A percentile compares a stretch with the other conserved stretches of the same genome.
Evolutionary conservation across 1,139 yeast species (phyloP).

Genomic region (Geotrichum candidum): DNA sequence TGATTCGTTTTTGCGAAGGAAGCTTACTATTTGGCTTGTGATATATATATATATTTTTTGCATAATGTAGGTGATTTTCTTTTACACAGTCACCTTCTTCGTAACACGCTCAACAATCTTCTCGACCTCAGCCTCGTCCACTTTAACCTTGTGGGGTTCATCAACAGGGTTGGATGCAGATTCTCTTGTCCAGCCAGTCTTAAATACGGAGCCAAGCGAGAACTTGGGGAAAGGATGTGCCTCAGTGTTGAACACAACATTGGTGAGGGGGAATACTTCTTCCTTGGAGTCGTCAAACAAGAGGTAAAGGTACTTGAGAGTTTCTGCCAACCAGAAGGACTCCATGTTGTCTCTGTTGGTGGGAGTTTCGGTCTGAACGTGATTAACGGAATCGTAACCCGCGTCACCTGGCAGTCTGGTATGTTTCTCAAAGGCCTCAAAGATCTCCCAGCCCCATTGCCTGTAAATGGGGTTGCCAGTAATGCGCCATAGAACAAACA

Average conservation of each 20-base stretch:
- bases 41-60: background rate
- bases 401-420: conserved; percentile 51
- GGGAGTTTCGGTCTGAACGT: conserved; percentile 52
- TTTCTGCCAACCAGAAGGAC: conserved; percentile 92
- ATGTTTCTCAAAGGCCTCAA: conserved; percentile 60
- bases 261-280: conserved; percentile 50
- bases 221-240: conserved; percentile 88
- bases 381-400: conserved; percentile 61
- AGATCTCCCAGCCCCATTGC: conserved; percentile 86
- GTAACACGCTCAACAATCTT: background rate
- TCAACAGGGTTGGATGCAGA: background rate
- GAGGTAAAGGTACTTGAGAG: conserved; percentile 79
- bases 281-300: conserved; percentile 67
- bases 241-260: conserved; percentile 82
- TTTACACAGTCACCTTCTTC: background rate
- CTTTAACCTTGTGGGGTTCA: background rate
- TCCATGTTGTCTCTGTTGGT: conserved; percentile 68
- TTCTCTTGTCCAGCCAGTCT: conserved; percentile 53
- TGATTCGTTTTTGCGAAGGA: background rate
- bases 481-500: conserved; percentile 72
- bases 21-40: background rate
- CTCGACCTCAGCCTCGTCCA: background rate
- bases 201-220: conserved; percentile 48
- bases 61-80: background rate
- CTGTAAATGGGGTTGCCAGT: conserved; percentile 80